Percentiles rank a stretch among this genome's conserved stretches.
Evolutionary conservation across 2,329 filamentous ascomycete species (phyloP).

Genomic region (Talaromyces funiculosus): DNA sequence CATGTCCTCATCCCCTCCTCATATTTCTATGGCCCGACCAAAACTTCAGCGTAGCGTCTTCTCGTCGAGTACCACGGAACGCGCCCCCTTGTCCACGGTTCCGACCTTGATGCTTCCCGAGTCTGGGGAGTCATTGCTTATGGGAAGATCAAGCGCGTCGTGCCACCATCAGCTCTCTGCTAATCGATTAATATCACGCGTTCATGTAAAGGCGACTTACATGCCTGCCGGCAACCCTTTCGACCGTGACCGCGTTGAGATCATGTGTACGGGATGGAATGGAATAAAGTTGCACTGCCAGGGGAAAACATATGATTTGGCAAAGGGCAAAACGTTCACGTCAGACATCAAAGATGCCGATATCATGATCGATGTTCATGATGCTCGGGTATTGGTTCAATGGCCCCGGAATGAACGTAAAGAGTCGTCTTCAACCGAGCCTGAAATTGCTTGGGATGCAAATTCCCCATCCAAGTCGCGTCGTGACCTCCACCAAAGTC

Average conservation of each 20-base stretch:
- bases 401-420: conserved; percentile 66
- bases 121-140: conserved; percentile 73
- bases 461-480: conserved; percentile 32
- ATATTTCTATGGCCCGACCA: conserved; percentile 43
- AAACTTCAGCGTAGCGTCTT: conserved; percentile 59
- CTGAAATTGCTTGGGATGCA: conserved; percentile 67
- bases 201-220: conserved; percentile 86
- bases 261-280: conserved; percentile 93
- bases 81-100: conserved; percentile 74
- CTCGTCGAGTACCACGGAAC: conserved; percentile 53
- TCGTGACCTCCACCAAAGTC: conserved; percentile 34
- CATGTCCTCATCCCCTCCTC: conserved; percentile 76
- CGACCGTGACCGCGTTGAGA: conserved; percentile 72
- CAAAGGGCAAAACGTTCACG: conserved; percentile 82
- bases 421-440: conserved; percentile 48
- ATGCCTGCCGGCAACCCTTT: conserved; percentile 62
- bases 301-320: conserved; percentile 76
- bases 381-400: conserved; percentile 78
- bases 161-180: conserved; percentile 92
- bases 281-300: conserved; percentile 89
- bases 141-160: conserved; percentile 91
- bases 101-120: conserved; percentile 75
- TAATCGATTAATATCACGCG: conserved; percentile 85
- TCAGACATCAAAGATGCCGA: conserved; percentile 83
- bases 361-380: conserved; percentile 93